Evolutionary conservation across 2,329 filamentous ascomycete species (phyloP).

Genomic region (Neoscytalidium dimidiatum): DNA sequence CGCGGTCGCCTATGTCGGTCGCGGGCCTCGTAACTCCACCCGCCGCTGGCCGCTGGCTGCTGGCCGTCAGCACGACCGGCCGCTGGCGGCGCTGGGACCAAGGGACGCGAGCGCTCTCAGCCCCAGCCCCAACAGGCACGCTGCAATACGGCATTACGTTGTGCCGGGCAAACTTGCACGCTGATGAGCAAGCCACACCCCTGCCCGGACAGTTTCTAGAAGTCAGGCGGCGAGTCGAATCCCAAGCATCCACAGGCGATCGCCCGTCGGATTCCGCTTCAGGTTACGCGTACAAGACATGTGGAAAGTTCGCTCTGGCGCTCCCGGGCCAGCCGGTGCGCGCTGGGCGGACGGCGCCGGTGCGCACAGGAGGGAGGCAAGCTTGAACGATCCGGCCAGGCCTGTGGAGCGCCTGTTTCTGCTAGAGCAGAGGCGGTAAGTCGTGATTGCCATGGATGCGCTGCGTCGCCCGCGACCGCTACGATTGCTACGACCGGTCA

Average conservation of each 20-base stretch:
- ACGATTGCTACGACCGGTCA: background rate
- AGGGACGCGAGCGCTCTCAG: background rate
- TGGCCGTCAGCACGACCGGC: too few relatives aligned
- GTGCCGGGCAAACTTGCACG: background rate
- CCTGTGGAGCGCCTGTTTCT: constrained; percentile 1
- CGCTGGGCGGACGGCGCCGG: background rate
- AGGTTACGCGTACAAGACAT: background rate
- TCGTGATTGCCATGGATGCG: background rate
- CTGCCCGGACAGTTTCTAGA: background rate
- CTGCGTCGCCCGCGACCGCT: background rate
- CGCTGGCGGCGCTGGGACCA: background rate
- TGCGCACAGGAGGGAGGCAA: background rate
- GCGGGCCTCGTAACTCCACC: background rate
- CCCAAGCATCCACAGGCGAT: background rate
- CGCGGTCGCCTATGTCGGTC: background rate
- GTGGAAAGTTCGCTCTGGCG: background rate
- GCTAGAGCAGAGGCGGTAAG: background rate
- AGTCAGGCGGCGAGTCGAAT: constrained; percentile 1
- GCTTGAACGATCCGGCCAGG: background rate
- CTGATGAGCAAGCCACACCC: background rate
- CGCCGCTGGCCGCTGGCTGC: too few relatives aligned
- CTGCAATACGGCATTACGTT: constrained; percentile 1
- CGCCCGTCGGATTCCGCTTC: background rate
- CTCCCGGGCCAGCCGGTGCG: background rate
- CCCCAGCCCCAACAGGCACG: background rate